phyloP scores from a whole-genome alignment of 2,329 filamentous ascomycete genomes.

The Claviceps citrina region DNA sequence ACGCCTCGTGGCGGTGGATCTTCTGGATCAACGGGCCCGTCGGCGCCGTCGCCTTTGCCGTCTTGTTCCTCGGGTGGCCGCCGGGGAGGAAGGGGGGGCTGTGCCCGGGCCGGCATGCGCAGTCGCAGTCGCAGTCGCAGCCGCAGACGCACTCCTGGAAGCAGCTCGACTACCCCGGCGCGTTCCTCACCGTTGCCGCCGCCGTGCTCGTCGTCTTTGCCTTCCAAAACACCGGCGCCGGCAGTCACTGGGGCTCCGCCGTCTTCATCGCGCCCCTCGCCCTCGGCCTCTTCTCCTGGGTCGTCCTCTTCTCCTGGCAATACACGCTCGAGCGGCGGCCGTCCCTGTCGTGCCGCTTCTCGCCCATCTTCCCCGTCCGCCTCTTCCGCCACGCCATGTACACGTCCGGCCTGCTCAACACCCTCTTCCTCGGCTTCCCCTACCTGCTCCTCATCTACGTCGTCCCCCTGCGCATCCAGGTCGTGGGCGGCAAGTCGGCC shows the following conservation, averaged over 20 bases:
- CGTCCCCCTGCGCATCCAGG: constrained; percentile 33
- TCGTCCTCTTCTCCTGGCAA: constrained; percentile 16
- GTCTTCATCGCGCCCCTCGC: constrained; percentile 18
- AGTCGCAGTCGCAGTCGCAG: too few species aligned
- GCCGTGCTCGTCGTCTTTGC: constrained; percentile 41
- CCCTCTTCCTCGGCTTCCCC: constrained; percentile 33
- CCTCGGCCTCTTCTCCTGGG: constrained; percentile 16
- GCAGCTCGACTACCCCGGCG: constrained; percentile 38
- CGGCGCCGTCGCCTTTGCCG: constrained; percentile 27
- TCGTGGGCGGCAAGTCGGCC: constrained; percentile 31
- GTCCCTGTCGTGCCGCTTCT: constrained; percentile 14
- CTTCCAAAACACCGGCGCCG: constrained; percentile 33
- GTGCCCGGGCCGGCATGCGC: too few species aligned
- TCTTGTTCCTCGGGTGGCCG: constrained; percentile 38
- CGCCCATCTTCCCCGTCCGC: constrained; percentile 30
- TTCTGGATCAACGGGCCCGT: constrained; percentile 46
- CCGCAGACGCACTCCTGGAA: constrained; percentile 27
- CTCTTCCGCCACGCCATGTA: constrained; percentile 34
- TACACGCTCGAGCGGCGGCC: constrained; percentile 12
- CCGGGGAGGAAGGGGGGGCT: constrained; percentile 15
- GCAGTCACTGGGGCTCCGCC: constrained; percentile 26
- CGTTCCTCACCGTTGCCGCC: constrained; percentile 35
- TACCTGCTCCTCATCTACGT: constrained; percentile 33
- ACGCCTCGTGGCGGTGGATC: constrained; percentile 36
- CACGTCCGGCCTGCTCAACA: constrained; percentile 25